A percentile compares a stretch with the other conserved stretches of the same genome.
Conservation (phyloP, 2,329 filamentous ascomycete genomes). For the Paracorniculantispora psalliotae region DNA sequence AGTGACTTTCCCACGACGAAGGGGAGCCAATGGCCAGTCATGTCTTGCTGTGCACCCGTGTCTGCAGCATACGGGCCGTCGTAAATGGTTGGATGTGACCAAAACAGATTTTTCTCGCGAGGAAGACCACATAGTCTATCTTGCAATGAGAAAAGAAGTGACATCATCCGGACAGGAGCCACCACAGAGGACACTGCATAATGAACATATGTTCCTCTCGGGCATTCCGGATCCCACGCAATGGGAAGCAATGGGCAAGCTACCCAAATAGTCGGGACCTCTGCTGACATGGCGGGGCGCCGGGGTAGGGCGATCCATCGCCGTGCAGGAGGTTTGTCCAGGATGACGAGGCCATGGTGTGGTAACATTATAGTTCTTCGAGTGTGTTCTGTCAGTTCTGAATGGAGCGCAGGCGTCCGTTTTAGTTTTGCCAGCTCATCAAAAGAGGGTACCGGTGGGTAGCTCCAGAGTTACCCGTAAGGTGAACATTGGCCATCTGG, state of each 20-base stretch:
- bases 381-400: neutral
- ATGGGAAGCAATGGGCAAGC: neutral
- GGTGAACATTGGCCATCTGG: neutral
- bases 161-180: neutral
- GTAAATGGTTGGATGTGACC: neutral
- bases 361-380: neutral
- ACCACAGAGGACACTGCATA: neutral
- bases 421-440: slow-evolving; percentile 8
- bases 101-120: neutral
- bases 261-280: neutral
- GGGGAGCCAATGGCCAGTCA: neutral
- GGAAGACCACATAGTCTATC: neutral
- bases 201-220: neutral
- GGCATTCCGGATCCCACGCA: neutral
- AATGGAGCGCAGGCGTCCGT: neutral
- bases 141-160: neutral
- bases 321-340: neutral
- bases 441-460: neutral
- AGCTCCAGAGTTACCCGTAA: slow-evolving; percentile 1
- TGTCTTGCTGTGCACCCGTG: neutral
- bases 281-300: neutral
- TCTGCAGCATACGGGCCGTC: neutral
- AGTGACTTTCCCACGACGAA: neutral
- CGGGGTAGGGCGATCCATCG: neutral
- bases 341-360: neutral